phyloP scores from a whole-genome alignment of 1,284 basidiomycete species.

The Ganoderma sinense region DNA sequence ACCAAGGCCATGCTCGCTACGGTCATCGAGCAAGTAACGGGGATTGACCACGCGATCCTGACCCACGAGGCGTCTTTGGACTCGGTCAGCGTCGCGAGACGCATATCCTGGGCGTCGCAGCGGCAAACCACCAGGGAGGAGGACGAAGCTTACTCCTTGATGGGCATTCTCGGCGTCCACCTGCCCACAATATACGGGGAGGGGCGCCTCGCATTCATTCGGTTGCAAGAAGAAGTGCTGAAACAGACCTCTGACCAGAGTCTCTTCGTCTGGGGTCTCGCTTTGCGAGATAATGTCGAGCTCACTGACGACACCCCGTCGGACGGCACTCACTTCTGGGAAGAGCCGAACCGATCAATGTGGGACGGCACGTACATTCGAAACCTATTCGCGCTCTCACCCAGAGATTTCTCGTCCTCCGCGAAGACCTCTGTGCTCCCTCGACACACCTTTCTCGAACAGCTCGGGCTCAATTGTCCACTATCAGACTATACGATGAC shows the following conservation, averaged over 20 bases:
- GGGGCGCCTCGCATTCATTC: constrained; percentile 21
- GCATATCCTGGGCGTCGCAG: constrained; percentile 25
- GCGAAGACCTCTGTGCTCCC: constrained; percentile 3
- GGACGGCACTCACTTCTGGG: constrained; percentile 6
- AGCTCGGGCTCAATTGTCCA: constrained; percentile 3
- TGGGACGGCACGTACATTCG: constrained; percentile 12
- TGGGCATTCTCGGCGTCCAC: constrained; percentile 27
- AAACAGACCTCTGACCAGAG: constrained; percentile 24
- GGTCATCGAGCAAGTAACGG: constrained; percentile 23
- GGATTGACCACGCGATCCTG: constrained; percentile 20
- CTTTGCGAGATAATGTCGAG: constrained; percentile 7
- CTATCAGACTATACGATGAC: constrained; percentile 18
- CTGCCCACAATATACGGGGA: constrained; percentile 27
- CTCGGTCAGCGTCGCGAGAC: constrained; percentile 21
- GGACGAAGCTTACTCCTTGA: constrained; percentile 26
- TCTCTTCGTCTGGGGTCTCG: constrained; percentile 24
- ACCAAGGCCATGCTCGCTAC: constrained; percentile 20
- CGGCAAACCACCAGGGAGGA: constrained; percentile 19
- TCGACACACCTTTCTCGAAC: constrained; percentile 1
- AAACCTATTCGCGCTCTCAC: constrained; percentile 22
- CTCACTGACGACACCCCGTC: background rate
- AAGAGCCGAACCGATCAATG: background rate
- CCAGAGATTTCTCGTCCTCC: constrained; percentile 17
- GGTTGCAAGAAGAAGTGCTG: constrained; percentile 27
- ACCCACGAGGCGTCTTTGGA: constrained; percentile 16